Conservation (phyloP, 345 rosid genomes). For the Hibiscus syriacus region DNA sequence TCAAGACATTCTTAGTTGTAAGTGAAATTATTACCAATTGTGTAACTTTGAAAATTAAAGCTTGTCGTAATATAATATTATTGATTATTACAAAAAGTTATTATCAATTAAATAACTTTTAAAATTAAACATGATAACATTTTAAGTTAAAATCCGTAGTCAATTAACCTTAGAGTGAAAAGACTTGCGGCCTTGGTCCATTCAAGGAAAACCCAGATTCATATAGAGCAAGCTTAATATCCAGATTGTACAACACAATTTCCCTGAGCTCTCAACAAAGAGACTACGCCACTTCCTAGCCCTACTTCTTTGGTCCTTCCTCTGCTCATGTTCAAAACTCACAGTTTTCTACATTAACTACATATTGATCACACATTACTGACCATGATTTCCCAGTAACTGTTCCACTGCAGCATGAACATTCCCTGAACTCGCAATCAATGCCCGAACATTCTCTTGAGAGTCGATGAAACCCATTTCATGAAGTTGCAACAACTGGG, state of each 20-base stretch:
- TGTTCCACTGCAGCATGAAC: constrained; percentile 81
- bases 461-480: constrained; percentile 84
- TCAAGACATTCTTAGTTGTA: too few species aligned
- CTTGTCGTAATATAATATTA: too few species aligned
- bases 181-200: not conserved
- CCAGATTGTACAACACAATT: too few species aligned
- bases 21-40: too few species aligned
- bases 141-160: too few species aligned
- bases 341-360: constrained; percentile 1
- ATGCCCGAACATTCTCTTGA: constrained; percentile 60
- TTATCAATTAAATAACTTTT: too few species aligned
- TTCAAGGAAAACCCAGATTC: not conserved
- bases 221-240: too few species aligned
- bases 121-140: too few species aligned
- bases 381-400: constrained; percentile 56
- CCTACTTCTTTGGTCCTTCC: constrained; percentile 21
- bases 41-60: too few species aligned
- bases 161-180: too few species aligned
- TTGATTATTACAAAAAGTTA: too few species aligned
- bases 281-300: constrained; percentile 18
- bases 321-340: constrained; percentile 15
- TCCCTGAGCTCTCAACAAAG: not conserved
- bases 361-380: constrained; percentile 17
- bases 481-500: constrained; percentile 69
- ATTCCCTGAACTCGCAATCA: constrained; percentile 62